Evolutionary conservation across 768 basidiomycete species (phyloP).

Genomic region (Leucocoprinus sp.): DNA sequence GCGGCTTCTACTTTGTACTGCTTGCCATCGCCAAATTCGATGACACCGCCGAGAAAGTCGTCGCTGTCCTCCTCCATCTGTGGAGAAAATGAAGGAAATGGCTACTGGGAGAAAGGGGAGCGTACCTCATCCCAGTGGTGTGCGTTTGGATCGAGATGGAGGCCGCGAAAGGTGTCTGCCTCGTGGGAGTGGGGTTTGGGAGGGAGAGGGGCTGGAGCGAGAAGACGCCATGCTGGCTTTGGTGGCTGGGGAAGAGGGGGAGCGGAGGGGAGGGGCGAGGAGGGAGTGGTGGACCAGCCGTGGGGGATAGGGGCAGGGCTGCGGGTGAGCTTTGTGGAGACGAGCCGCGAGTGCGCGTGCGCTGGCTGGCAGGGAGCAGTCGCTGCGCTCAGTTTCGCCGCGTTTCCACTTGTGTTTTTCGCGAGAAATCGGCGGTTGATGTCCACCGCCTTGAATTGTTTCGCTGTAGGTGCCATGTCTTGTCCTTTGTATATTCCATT

Average conservation of each 20-base stretch:
- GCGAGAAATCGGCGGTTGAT: slow-evolving; percentile 97
- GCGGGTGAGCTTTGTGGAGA: slow-evolving; percentile 81
- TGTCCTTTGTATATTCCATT: no score
- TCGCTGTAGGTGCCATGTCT: slow-evolving; percentile 62
- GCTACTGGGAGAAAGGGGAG: slow-evolving; percentile 10
- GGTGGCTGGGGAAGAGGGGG: no score
- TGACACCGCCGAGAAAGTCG: slow-evolving; percentile 79
- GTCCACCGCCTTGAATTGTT: slow-evolving; percentile 84
- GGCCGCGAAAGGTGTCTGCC: slow-evolving; percentile 90
- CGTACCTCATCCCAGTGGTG: slow-evolving; percentile 98
- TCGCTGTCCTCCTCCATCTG: slow-evolving; percentile 92
- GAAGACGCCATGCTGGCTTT: no score
- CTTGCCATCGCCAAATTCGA: slow-evolving; percentile 94
- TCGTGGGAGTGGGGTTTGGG: no score
- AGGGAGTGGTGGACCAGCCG: slow-evolving; percentile 37
- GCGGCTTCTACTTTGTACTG: slow-evolving; percentile 75
- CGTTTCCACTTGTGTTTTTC: slow-evolving; percentile 64
- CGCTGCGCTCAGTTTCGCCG: no score
- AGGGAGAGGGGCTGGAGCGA: slow-evolving; percentile 24
- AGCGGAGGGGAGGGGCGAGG: slow-evolving; percentile 31
- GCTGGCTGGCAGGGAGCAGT: slow-evolving; percentile 48
- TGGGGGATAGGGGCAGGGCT: slow-evolving; percentile 49
- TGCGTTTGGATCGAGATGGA: slow-evolving; percentile 87
- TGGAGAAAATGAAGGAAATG: slow-evolving; percentile 6
- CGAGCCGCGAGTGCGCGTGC: slow-evolving; percentile 66